phyloP scores from a whole-genome alignment of 1,284 basidiomycete genomes.

The Tylopilus orsonianus region DNA sequence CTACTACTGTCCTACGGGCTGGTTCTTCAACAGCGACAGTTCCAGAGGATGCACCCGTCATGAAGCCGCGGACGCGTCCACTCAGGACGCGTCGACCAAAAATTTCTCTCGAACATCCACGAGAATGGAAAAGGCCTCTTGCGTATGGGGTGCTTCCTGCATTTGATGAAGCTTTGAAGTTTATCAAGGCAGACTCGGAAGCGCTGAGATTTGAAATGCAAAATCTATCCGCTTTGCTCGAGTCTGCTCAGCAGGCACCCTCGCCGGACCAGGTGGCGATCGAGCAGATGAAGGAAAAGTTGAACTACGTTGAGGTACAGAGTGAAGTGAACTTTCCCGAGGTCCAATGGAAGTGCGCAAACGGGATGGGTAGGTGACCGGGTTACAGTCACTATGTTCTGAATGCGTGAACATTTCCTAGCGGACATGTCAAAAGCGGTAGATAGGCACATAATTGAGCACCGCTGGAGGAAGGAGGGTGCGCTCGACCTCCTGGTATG shows the following conservation, averaged over 20 bases:
- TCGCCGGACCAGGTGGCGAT: conserved; percentile 39
- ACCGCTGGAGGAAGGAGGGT: conserved; percentile 84
- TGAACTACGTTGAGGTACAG: conserved; percentile 59
- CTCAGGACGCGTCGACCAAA: conserved; percentile 41
- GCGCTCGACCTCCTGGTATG: conserved; percentile 79
- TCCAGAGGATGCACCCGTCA: not conserved
- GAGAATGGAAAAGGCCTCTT: conserved; percentile 69
- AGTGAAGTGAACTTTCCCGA: conserved; percentile 76
- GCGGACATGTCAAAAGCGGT: conserved; percentile 67
- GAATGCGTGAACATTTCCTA: conserved; percentile 26
- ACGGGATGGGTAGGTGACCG: conserved; percentile 66
- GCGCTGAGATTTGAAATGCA: conserved; percentile 47
- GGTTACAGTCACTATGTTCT: conserved; percentile 5
- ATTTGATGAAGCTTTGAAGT: conserved; percentile 78
- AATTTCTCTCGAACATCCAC: conserved; percentile 50
- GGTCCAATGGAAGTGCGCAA: conserved; percentile 71
- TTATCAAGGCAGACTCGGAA: conserved; percentile 55
- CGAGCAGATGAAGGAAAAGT: conserved; percentile 40
- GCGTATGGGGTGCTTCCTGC: conserved; percentile 69
- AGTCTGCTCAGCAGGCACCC: conserved; percentile 29
- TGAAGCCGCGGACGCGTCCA: conserved; percentile 9
- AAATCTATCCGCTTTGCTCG: conserved; percentile 38
- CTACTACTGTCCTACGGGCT: conserved; percentile 4
- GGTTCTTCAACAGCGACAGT: not conserved
- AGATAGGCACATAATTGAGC: conserved; percentile 80